These are phyloP conservation scores for Fusarium sp. DNA, from an alignment of 2,329 filamentous ascomycete species.

Conservation along the genomic window DNA sequence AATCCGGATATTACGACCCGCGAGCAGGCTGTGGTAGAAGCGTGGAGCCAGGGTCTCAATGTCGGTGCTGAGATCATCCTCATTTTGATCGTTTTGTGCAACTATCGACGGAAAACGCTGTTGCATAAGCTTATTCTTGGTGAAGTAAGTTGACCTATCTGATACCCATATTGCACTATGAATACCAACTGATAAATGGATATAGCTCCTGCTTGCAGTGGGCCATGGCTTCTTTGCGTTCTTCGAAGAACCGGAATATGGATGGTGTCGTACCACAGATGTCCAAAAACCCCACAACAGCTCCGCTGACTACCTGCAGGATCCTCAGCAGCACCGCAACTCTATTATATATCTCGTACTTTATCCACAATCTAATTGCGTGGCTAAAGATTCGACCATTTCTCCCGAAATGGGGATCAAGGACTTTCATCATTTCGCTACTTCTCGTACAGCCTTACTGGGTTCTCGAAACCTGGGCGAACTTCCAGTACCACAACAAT, in stretches of 20 bases:
- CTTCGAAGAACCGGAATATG: constrained; percentile 30
- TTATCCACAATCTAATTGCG: constrained; percentile 33
- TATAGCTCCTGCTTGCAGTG: constrained; percentile 25
- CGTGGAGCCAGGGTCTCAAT: constrained; percentile 36
- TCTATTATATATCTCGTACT: constrained; percentile 30
- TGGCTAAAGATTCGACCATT: constrained; percentile 36
- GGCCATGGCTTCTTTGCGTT: constrained; percentile 35
- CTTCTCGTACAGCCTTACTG: constrained; percentile 32
- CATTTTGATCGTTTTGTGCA: constrained; percentile 28
- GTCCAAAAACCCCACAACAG: rapidly evolving
- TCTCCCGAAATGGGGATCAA: constrained; percentile 25
- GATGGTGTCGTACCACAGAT: constrained; percentile 11
- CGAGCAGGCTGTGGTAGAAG: constrained; percentile 30
- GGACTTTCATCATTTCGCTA: constrained; percentile 23
- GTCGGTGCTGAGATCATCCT: constrained; percentile 23
- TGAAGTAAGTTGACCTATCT: constrained; percentile 15
- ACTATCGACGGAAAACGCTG: constrained; percentile 28
- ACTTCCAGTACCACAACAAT: constrained; percentile 35
- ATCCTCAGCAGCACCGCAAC: constrained; percentile 32
- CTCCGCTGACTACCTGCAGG: background rate
- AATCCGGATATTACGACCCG: constrained; percentile 30
- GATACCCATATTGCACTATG: background rate
- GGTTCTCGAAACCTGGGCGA: constrained; percentile 38
- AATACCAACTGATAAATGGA: background rate
- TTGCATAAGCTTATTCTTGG: constrained; percentile 37